Evolutionary conservation across 129 eudicot species (phyloP), one percentile per base, ranked within the genome.

Genomic region (Dittrichia graveolens): DNA sequence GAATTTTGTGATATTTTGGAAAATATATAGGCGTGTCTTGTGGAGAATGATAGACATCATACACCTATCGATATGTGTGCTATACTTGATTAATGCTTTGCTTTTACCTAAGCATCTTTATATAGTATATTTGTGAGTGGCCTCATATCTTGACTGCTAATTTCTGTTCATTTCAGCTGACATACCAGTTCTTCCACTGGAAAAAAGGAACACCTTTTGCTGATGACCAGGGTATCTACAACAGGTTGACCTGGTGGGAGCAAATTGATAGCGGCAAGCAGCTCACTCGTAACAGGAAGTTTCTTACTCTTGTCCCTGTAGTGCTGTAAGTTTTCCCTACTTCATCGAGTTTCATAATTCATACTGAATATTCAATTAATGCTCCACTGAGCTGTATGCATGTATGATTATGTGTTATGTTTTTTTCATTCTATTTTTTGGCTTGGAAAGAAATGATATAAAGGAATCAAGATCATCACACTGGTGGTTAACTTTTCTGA

Each of bases 161-260:
- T 60, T 61, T 77, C 60, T 75, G 70, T 68, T 81, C 13, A 61
- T 4, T 37, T 72, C 81, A 92, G 96, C 74, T 92, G 65, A 93
- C 98, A 11, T 93, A 89, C 83, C 92, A 89, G 34, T 93, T 73
- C 89, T 93, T 93, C 75, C 98, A 93, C 80, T 92, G 98, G 98
- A 89, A 87, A 88, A 92, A 92, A 79, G 98, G 98, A 46, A 92
- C 98, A 37, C 98, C 98, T 24, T 92, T 92, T 85, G 89, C 96
- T 63, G 98, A 89, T 70, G 98, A 92, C 78, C 98, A 93, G 81
- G 98, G 98, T 35, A 84, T 93, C 85, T 93, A 89, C 95, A 93
- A 93, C 81, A 87, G 96, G 66, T 75, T 89, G 85, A 93, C 98
- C 43, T 93, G 98, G 98, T 93, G 98, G 98, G 98, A 93, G 87